These are phyloP conservation scores for Calendula officinalis DNA, from an alignment of 129 eudicot genomes.

Conservation along the genomic window DNA sequence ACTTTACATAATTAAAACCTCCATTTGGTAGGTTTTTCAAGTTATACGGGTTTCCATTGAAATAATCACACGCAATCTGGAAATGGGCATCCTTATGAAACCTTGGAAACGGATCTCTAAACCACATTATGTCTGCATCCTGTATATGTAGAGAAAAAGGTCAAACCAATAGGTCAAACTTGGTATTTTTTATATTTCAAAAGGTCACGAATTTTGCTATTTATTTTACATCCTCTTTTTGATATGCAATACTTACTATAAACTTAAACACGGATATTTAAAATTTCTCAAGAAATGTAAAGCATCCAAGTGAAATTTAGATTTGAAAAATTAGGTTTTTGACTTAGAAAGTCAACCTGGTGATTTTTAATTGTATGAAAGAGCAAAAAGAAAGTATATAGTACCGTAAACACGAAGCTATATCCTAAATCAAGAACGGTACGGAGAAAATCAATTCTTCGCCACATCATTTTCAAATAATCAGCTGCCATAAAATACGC, in stretches of 20 bases:
- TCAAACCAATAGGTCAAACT: background rate
- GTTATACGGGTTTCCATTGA: constrained; percentile 14
- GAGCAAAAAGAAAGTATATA: background rate
- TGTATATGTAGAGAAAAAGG: background rate
- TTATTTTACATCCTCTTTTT: background rate
- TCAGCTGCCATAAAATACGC: constrained; percentile 3
- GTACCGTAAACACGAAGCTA: constrained; percentile 11
- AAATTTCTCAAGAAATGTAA: background rate
- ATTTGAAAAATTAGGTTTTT: background rate
- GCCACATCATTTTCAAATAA: constrained; percentile 1
- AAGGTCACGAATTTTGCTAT: background rate
- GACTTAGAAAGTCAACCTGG: background rate
- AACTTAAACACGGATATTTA: background rate
- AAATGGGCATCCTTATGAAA: constrained; percentile 17
- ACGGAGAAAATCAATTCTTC: background rate
- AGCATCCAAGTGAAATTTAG: background rate
- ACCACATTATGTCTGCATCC: constrained; percentile 31
- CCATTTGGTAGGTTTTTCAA: constrained; percentile 19
- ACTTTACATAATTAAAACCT: constrained; percentile 21
- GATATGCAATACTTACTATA: background rate
- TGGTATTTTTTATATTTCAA: background rate
- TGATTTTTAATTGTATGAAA: background rate
- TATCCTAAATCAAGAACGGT: constrained; percentile 5
- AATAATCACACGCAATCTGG: constrained; percentile 15
- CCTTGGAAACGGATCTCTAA: constrained; percentile 23